Percentiles rank a stretch among this genome's conserved stretches.
Conservation (phyloP, 805 yeast genomes). For the Saturnispora silvae region DNA sequence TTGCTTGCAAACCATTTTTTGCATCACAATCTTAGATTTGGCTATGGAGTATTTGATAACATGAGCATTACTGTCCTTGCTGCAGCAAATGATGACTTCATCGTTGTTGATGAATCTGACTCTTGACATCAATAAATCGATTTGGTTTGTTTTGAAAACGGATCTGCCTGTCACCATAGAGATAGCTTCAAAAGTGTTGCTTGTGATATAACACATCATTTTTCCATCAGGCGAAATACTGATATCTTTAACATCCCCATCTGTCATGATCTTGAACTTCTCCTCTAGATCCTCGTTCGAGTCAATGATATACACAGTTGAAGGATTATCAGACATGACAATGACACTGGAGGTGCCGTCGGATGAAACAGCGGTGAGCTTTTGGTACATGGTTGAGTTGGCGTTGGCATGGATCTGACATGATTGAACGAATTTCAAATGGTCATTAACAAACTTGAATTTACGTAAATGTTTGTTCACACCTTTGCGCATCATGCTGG, state of each 20-base stretch:
- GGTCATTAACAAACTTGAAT: constrained; percentile 48
- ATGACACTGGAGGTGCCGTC: constrained; percentile 58
- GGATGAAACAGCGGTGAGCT: constrained; percentile 44
- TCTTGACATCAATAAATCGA: constrained; percentile 22
- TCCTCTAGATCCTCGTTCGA: constrained; percentile 40
- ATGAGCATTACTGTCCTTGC: constrained; percentile 33
- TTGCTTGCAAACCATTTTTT: constrained; percentile 33
- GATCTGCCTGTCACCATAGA: constrained; percentile 38
- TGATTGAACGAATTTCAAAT: constrained; percentile 47
- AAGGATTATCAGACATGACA: constrained; percentile 58
- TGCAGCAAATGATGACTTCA: constrained; percentile 33
- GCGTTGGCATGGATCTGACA: constrained; percentile 45
- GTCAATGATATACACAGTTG: constrained; percentile 51
- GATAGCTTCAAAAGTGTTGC: constrained; percentile 39
- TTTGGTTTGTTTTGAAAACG: constrained; percentile 21
- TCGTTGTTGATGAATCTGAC: constrained; percentile 26
- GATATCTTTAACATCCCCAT: constrained; percentile 50
- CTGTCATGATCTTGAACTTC: constrained; percentile 42
- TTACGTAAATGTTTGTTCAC: constrained; percentile 65
- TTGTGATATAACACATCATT: constrained; percentile 52
- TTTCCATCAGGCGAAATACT: constrained; percentile 59
- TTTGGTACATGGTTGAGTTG: constrained; percentile 50
- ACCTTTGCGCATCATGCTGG: constrained; percentile 46
- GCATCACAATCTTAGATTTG: constrained; percentile 32
- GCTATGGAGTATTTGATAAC: constrained; percentile 35